Base-by-base conservation (phyloP, 495 filamentous ascomycete genomes). In the Hyaloscypha hepaticicola region DNA sequence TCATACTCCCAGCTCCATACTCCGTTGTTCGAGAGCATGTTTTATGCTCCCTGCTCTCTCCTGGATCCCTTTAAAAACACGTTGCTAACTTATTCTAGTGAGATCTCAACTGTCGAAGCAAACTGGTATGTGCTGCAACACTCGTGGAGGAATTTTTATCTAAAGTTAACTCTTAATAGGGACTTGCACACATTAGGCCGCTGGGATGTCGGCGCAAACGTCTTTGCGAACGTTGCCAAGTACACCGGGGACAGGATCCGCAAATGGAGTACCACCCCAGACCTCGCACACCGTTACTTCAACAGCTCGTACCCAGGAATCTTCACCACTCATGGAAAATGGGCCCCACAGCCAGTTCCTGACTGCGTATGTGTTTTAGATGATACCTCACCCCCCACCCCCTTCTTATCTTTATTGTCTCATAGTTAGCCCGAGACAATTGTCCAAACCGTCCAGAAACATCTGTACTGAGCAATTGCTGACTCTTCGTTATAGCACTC, bases 51-150 rank as follows among this genome's bases (percentile, higher is more conserved):
- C n/a, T n/a, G n/a, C n/a, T n/a, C n/a, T n/a, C n/a, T n/a, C n/a
- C n/a, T n/a, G n/a, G n/a, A n/a, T n/a, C n/a, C n/a, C n/a, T n/a
- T n/a, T n/a, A n/a, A n/a, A n/a, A n/a, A n/a, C n/a, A n/a, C n/a
- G n/a, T n/a, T n/a, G n/a, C n/a, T n/a, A n/a, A n/a, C n/a, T n/a
- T n/a, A n/a, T n/a, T n/a, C n/a, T n/a, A n/a, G n/a, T n/a, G 77
- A 82, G 61, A 81, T 92, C 64, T 78, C 88, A 11, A 86, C 87
- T 22, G 79, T 87, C 24, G 77, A 81, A 27, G 85, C 84, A 9
- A 92, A 92, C 79, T 64, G 69, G 38, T 14, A 45, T 16, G 38
- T 16, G 11, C 38, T 19, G 11, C 38, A 16, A 14, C 16, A 14
- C 6, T 45, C 38, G n/a, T n/a, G n/a, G n/a, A n/a, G n/a, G n/a